Conservation (phyloP, 1,139 yeast species). For the Sugiyamaella sp. region DNA sequence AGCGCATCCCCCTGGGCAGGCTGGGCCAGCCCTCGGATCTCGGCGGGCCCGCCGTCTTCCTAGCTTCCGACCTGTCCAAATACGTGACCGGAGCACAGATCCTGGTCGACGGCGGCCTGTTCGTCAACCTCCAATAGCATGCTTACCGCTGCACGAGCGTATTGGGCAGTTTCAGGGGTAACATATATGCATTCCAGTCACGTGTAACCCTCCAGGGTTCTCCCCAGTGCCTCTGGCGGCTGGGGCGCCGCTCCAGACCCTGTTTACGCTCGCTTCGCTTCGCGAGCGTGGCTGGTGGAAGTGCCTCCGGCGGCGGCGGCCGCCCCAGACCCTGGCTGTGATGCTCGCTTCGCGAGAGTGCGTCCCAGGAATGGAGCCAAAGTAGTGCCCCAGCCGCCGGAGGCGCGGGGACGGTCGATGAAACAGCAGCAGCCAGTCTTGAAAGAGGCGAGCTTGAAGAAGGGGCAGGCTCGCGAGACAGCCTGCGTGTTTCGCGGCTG, state of each 20-base stretch:
- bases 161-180: not conserved
- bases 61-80: slow-evolving; percentile 48
- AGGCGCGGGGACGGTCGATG: too few relatives aligned
- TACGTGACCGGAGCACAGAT: slow-evolving; percentile 52
- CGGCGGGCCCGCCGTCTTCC: slow-evolving; percentile 52
- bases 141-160: not conserved
- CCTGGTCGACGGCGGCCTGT: slow-evolving; percentile 51
- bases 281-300: not conserved
- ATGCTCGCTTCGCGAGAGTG: not conserved
- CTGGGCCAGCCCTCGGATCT: slow-evolving; percentile 50
- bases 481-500: not conserved
- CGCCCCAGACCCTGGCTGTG: not conserved
- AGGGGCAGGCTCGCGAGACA: not conserved
- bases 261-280: too few relatives aligned
- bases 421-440: not conserved
- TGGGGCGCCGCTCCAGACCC: too few relatives aligned
- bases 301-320: not conserved
- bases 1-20: slow-evolving; percentile 51
- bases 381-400: slow-evolving; percentile 2
- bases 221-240: too few relatives aligned
- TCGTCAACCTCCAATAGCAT: slow-evolving; percentile 23
- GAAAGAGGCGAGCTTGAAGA: not conserved
- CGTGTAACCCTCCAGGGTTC: too few relatives aligned
- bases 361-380: too few relatives aligned
- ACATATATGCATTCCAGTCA: too few relatives aligned